Evolutionary conservation across 345 rosid species (phyloP), one percentile per base, ranked within the genome.

Genomic region (Balakata baccata): DNA sequence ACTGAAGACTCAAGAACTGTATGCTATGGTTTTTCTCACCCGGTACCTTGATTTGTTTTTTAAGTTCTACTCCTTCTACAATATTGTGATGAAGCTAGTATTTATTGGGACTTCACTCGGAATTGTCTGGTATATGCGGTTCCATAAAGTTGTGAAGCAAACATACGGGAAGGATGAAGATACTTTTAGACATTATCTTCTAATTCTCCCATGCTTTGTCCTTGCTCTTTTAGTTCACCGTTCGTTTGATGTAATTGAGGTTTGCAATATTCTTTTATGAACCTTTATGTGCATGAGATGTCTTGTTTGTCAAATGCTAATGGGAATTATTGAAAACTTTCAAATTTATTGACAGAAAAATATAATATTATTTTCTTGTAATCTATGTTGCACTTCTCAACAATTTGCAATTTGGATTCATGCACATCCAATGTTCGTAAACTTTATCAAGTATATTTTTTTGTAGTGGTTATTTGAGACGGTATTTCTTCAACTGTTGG

Each of bases 151-250:
- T 25, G 86, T 86, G 54, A 74, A 75, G 76, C 85, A 72, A 66
- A 77, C 85, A 16, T 80, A 81, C 67, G 62, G 63, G 75, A 81
- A 78, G 75, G 90, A 81, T 56, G 92, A 92, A 69, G 93, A 87
- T 77, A 90, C 96, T 17, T 90, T 92, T 72, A 88, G 89, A 14
- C 89, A 89, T 77, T 78, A 75, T 80, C 81, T 89, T 75, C 89
- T 89, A 53, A 65, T 85, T 6, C 74, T 89, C 22, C 90, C 89
- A 11, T 90, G 92, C 78, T 20, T 90, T 8, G 77, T 87, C 68
- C 81, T 89, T 75, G 90, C 91, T 9, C 87, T 89, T 71, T 3
- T 90, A 16, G 78, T 90, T 18, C 81, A 90, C 23, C 50, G 22
- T 41, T 64, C 68, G 50, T 41, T 64, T 18, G 7, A 29, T 63